These are phyloP conservation scores for Prunus yedoensis DNA, from an alignment of 331 rosid species.

Conservation along the genomic window DNA sequence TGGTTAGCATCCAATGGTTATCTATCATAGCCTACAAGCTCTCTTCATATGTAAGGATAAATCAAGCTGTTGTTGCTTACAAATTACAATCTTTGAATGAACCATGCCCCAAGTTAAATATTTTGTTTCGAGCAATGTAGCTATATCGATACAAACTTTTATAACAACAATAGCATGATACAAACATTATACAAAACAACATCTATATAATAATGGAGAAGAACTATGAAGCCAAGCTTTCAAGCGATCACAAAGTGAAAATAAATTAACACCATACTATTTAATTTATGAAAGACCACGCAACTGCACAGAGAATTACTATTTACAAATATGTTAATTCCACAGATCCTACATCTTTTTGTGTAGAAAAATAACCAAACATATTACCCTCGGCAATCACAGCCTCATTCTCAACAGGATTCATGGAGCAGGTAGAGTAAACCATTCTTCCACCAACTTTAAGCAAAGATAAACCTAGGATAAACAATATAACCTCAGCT, in stretches of 20 bases:
- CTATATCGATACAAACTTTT: not conserved
- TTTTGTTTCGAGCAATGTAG: not conserved
- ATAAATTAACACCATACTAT: not conserved
- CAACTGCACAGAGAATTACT: not conserved
- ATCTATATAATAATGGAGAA: not conserved
- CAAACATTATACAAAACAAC: not conserved
- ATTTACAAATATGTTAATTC: not conserved
- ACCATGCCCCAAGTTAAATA: not conserved
- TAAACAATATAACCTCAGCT: conserved; percentile 25
- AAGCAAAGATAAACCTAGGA: conserved; percentile 81
- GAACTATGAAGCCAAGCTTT: not conserved
- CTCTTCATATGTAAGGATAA: not conserved
- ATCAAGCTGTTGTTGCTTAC: not conserved
- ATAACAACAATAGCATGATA: not conserved
- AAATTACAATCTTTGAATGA: not conserved
- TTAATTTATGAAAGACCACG: not conserved
- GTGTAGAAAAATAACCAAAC: not conserved
- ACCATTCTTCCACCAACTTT: conserved; percentile 97
- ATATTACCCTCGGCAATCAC: conserved; percentile 88
- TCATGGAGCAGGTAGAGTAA: conserved; percentile 97
- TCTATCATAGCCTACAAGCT: not conserved
- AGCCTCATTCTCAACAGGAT: conserved; percentile 97
- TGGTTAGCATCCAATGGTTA: not conserved
- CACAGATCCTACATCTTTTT: not conserved
- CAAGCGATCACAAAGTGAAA: not conserved